Evolutionary conservation across 2,329 filamentous ascomycete species (phyloP).

Genomic region (Colletotrichum sublineola): DNA sequence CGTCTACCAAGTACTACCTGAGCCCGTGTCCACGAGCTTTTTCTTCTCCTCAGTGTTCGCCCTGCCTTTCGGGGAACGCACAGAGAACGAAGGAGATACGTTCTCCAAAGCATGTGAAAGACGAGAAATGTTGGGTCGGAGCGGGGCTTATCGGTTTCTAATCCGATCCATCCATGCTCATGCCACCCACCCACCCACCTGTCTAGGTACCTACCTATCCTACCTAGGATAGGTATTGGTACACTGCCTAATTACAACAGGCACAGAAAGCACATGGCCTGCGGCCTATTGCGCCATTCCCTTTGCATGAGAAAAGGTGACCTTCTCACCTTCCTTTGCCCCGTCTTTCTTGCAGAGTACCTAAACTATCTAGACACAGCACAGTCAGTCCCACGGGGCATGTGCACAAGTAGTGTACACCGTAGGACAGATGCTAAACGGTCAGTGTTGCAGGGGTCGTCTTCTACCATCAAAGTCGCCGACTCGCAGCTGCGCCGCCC

Average conservation of each 20-base stretch:
- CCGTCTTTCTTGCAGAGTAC: not conserved
- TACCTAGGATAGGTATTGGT: not conserved
- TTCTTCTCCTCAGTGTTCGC: conserved; percentile 4
- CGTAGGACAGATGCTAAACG: conserved; percentile 14
- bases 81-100: not conserved
- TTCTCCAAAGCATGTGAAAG: conserved; percentile 38
- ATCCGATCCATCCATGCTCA: conserved; percentile 37
- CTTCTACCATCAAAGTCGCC: conserved; percentile 15
- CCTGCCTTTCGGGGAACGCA: conserved; percentile 7
- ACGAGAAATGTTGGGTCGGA: conserved; percentile 41
- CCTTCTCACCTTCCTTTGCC: not conserved
- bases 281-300: conserved; percentile 25
- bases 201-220: no score
- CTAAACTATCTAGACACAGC: no score
- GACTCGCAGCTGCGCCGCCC: not conserved
- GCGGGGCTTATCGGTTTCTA: conserved; percentile 35
- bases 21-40: conserved; percentile 6
- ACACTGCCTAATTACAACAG: not conserved
- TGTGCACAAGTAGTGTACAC: not conserved
- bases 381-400: not conserved
- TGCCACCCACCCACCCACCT: conserved; percentile 7
- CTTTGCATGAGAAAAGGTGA: conserved; percentile 14
- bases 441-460: conserved; percentile 18
- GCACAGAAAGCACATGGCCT: conserved; percentile 11
- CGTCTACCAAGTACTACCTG: not conserved